Conservation (phyloP, 768 basidiomycete species). For the Rhodotorula graminis region DNA sequence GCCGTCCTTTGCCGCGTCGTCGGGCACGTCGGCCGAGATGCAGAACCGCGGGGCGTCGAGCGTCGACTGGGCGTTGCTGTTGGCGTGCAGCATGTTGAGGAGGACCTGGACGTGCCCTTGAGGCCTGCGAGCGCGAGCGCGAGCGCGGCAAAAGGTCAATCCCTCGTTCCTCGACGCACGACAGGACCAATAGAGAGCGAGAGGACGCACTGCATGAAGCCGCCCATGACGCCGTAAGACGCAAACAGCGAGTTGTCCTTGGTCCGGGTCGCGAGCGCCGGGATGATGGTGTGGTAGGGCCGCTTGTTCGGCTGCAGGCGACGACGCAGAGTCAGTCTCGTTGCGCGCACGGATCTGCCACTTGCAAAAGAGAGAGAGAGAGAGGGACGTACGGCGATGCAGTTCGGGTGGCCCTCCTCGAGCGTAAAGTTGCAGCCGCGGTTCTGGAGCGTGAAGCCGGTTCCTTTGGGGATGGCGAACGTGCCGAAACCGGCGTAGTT, state of each 20-base stretch:
- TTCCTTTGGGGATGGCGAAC: conserved; percentile 80
- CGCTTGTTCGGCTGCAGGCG: conserved; percentile 17
- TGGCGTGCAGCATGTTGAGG: conserved; percentile 66
- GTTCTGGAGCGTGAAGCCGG: conserved; percentile 95
- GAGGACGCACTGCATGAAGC: conserved; percentile 48
- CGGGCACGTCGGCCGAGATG: conserved; percentile 74
- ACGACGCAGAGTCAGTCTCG: no score
- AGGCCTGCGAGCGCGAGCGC: conserved; percentile 48
- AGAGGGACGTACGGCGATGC: conserved; percentile 56
- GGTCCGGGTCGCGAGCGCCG: conserved; percentile 69
- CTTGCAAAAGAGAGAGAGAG: no score
- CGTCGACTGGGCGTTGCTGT: conserved; percentile 79
- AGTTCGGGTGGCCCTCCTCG: conserved; percentile 76
- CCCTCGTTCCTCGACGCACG: no score
- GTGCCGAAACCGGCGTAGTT: conserved; percentile 70
- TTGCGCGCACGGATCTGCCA: no score
- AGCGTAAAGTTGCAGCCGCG: conserved; percentile 80
- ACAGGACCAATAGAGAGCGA: no score
- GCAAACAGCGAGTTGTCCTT: conserved; percentile 58
- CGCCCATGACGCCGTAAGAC: conserved; percentile 54
- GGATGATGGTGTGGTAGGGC: conserved; percentile 51
- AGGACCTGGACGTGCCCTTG: conserved; percentile 80
- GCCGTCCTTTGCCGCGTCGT: conserved; percentile 53
- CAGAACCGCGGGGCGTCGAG: conserved; percentile 95
- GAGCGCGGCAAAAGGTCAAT: no score